Evolutionary conservation across 2,329 filamentous ascomycete genomes (phyloP).

Genomic region (Cryphonectria carpinicola): DNA sequence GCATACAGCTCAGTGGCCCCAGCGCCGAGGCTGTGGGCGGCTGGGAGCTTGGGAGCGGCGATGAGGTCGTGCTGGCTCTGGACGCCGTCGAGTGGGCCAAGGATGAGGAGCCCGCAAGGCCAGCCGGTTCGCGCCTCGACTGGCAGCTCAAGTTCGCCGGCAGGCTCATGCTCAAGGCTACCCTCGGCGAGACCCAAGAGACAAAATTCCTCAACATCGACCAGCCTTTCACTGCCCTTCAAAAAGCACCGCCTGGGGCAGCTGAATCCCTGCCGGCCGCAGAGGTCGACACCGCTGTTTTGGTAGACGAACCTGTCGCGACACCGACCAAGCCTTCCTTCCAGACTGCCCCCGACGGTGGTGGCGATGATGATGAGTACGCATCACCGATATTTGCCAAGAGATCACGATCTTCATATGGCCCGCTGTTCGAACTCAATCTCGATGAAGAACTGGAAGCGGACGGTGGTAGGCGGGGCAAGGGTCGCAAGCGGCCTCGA

Average conservation of each 20-base stretch:
- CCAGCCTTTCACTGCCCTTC: conserved; percentile 38
- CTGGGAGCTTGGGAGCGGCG: conserved; percentile 74
- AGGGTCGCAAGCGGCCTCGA: conserved; percentile 70
- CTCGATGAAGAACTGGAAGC: conserved; percentile 71
- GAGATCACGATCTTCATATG: conserved; percentile 69
- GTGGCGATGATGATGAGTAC: conserved; percentile 54
- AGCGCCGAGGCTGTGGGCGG: conserved; percentile 71
- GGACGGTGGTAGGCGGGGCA: conserved; percentile 62
- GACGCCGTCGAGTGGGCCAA: conserved; percentile 69
- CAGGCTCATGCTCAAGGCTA: conserved; percentile 53
- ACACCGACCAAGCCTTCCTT: conserved; percentile 18
- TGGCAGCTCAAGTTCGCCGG: conserved; percentile 63
- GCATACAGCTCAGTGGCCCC: conserved; percentile 72
- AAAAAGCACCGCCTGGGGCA: conserved; percentile 17
- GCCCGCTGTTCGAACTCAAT: conserved; percentile 65
- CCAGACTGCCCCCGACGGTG: conserved; percentile 34
- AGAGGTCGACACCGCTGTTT: conserved; percentile 27
- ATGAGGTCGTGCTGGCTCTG: conserved; percentile 72
- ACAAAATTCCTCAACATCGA: conserved; percentile 58
- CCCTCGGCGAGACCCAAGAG: conserved; percentile 51
- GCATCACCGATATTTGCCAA: conserved; percentile 82
- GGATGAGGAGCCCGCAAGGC: conserved; percentile 50
- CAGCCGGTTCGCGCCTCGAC: conserved; percentile 56
- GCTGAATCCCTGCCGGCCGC: conserved; percentile 16
- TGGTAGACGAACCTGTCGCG: conserved; percentile 27